phyloP scores from a whole-genome alignment of 2,329 filamentous ascomycete species.

The Alternaria dauci region DNA sequence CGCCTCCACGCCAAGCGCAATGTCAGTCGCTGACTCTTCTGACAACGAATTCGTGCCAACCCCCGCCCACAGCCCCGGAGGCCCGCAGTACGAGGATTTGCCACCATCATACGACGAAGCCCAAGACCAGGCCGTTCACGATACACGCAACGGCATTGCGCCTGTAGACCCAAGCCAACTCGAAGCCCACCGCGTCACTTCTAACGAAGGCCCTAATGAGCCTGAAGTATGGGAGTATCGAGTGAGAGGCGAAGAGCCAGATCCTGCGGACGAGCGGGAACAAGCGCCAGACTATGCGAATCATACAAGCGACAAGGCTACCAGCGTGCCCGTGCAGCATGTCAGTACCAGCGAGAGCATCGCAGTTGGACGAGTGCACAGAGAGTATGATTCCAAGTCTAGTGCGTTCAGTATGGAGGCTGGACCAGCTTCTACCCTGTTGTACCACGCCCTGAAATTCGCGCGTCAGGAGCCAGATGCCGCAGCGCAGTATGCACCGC shows the following conservation, averaged over 20 bases:
- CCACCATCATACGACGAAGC: constrained; percentile 51
- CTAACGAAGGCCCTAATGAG: constrained; percentile 32
- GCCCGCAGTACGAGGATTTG: constrained; percentile 48
- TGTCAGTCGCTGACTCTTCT: constrained; percentile 44
- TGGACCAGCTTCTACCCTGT: constrained; percentile 17
- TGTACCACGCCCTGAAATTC: constrained; percentile 38
- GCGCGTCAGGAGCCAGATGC: constrained; percentile 35
- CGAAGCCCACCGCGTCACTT: constrained; percentile 36
- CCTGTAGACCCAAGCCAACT: constrained; percentile 39
- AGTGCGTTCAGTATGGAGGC: too few relatives aligned
- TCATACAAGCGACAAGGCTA: constrained; percentile 23
- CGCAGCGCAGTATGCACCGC: constrained; percentile 35
- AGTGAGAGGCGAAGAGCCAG: constrained; percentile 28
- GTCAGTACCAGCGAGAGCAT: constrained; percentile 31
- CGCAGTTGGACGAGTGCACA: constrained; percentile 29
- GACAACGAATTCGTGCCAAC: constrained; percentile 45
- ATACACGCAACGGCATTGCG: constrained; percentile 38
- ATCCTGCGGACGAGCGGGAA: constrained; percentile 28
- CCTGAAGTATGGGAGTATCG: constrained; percentile 40
- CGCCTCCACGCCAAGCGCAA: constrained; percentile 38
- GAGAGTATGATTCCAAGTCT: neutral
- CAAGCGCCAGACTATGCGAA: constrained; percentile 33
- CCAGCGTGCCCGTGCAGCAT: constrained; percentile 39
- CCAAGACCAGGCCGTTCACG: constrained; percentile 38
- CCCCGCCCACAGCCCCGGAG: constrained; percentile 40